These are phyloP conservation scores for Acer yangbiense DNA, from an alignment of 345 rosid species.

Conservation along the genomic window DNA sequence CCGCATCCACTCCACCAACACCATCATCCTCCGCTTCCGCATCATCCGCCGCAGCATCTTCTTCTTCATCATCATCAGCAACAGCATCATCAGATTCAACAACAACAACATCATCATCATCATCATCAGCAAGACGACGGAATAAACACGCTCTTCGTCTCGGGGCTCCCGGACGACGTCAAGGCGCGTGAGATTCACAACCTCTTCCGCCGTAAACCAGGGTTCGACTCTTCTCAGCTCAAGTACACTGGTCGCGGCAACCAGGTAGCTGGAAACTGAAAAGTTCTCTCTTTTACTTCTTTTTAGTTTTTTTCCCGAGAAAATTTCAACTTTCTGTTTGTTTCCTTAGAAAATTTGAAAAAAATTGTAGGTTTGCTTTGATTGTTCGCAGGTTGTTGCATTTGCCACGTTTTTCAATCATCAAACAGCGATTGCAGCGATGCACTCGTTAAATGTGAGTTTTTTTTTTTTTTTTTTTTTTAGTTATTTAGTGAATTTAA, in stretches of 20 bases:
- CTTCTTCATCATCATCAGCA: slow-evolving; percentile 9
- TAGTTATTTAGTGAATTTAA: background rate
- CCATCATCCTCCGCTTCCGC: slow-evolving; percentile 11
- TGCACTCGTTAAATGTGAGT: slow-evolving; percentile 76
- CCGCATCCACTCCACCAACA: slow-evolving; percentile 29
- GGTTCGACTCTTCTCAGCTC: slow-evolving; percentile 83
- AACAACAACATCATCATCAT: background rate
- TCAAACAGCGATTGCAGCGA: slow-evolving; percentile 65
- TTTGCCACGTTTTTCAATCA: slow-evolving; percentile 83
- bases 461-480: slow-evolving; percentile 1
- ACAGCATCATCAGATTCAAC: slow-evolving; percentile 9
- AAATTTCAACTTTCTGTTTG: slow-evolving; percentile 17
- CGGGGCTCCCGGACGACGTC: slow-evolving; percentile 88
- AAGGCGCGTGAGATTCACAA: slow-evolving; percentile 92
- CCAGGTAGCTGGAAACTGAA: slow-evolving; percentile 46
- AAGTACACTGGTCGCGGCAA: slow-evolving; percentile 93
- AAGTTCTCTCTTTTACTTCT: background rate
- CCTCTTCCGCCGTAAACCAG: slow-evolving; percentile 75
- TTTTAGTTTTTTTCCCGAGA: slow-evolving; percentile 9
- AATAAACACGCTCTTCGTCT: slow-evolving; percentile 75
- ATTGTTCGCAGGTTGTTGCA: slow-evolving; percentile 72
- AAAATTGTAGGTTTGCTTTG: background rate
- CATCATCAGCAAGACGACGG: slow-evolving; percentile 18
- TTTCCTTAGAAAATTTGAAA: slow-evolving; percentile 14
- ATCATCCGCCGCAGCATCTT: slow-evolving; percentile 17